phyloP scores from a whole-genome alignment of 306 rosid genomes.

The Inga leiocalycina region DNA sequence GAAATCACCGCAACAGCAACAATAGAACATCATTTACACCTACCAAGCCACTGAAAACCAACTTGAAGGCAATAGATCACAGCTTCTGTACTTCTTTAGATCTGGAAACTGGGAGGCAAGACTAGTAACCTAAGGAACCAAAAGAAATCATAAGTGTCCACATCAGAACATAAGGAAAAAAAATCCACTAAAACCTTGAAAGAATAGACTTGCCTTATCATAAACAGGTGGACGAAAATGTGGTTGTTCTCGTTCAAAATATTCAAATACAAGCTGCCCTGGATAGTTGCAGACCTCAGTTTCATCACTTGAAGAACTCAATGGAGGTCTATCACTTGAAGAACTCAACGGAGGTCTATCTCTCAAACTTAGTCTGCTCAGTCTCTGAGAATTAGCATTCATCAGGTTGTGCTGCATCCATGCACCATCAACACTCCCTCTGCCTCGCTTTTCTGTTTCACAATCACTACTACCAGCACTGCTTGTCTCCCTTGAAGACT shows the following conservation, averaged over 20 bases:
- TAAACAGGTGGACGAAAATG: conserved; percentile 54
- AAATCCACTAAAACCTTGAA: background rate
- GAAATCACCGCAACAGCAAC: conserved; percentile 1
- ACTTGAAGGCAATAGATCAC: conserved; percentile 56
- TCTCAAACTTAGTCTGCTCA: conserved; percentile 42
- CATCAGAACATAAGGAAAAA: background rate
- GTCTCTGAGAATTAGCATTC: conserved; percentile 32
- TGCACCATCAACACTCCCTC: conserved; percentile 34
- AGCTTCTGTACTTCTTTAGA: conserved; percentile 49
- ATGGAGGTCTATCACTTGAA: conserved; percentile 38
- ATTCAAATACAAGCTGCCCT: conserved; percentile 48
- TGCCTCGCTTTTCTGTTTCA: conserved; percentile 45
- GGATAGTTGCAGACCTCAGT: conserved; percentile 44
- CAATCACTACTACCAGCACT: conserved; percentile 53
- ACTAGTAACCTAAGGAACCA: conserved; percentile 39
- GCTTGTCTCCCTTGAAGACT: conserved; percentile 51
- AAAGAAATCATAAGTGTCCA: conserved; percentile 25
- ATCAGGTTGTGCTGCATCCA: conserved; percentile 31
- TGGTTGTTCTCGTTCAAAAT: conserved; percentile 55
- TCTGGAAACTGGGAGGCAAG: conserved; percentile 59
- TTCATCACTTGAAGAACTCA: conserved; percentile 47
- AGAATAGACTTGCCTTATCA: conserved; percentile 50
- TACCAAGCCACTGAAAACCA: conserved; percentile 81
- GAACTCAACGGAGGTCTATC: conserved; percentile 39
- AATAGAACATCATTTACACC: background rate